phyloP scores from a whole-genome alignment of 164 flowering plant genomes.

The Tinospora cordifolia region DNA sequence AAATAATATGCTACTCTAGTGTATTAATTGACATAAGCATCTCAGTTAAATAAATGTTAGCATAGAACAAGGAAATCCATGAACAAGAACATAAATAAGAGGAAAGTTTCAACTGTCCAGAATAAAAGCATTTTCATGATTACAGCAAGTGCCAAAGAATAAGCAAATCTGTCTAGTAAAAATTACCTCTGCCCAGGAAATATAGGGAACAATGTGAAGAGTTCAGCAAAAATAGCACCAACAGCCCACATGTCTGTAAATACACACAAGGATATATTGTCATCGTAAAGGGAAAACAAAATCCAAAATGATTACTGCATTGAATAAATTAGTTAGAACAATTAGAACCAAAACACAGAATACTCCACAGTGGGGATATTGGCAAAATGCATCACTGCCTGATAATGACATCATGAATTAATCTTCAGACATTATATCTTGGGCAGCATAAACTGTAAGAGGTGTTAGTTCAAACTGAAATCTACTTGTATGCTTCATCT shows the following conservation, averaged over 20 bases:
- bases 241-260: slow-evolving; percentile 88
- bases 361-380: neutral
- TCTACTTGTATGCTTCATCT: too few species aligned
- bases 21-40: neutral
- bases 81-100: neutral
- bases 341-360: neutral
- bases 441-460: neutral
- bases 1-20: neutral
- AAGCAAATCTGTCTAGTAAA: neutral
- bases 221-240: slow-evolving; percentile 82
- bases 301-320: neutral
- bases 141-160: neutral
- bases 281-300: neutral
- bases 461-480: too few species aligned
- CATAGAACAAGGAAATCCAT: neutral
- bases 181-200: slow-evolving; percentile 80
- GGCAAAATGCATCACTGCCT: neutral
- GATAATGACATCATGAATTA: neutral
- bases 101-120: neutral
- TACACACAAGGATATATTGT: slow-evolving; percentile 3
- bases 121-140: neutral
- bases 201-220: slow-evolving; percentile 62
- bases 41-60: neutral
- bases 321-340: neutral
- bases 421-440: neutral